Evolutionary conservation across 371 early-diverging fungal genomes (phyloP).

Genomic region (Haplosporangium sp.): DNA sequence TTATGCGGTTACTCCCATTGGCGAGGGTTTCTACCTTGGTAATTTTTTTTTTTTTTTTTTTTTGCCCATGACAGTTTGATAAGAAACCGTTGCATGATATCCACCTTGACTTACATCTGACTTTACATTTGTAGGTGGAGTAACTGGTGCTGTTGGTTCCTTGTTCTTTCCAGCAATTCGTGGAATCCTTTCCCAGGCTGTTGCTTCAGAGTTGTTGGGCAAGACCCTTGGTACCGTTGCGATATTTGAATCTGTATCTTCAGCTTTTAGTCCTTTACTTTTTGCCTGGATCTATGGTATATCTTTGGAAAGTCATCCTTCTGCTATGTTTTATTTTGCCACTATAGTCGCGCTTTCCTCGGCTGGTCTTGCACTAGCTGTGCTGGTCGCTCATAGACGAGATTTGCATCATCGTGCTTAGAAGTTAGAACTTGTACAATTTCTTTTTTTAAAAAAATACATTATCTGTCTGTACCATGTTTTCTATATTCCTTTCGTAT

Average conservation of each 20-base stretch:
- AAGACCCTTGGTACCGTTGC: conserved; percentile 31
- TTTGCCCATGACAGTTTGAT: background rate
- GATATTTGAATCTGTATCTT: conserved; percentile 34
- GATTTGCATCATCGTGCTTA: conserved; percentile 7
- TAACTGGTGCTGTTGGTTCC: conserved; percentile 31
- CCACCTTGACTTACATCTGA: too few species aligned
- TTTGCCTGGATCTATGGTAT: conserved; percentile 28
- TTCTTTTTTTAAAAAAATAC: too few species aligned
- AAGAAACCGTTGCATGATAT: too few species aligned
- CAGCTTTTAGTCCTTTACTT: conserved; percentile 15
- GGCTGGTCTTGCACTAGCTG: background rate
- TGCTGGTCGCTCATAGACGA: conserved; percentile 9
- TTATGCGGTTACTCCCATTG: conserved; percentile 17
- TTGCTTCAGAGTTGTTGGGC: conserved; percentile 28
- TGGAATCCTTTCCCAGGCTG: conserved; percentile 28
- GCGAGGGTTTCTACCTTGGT: conserved; percentile 41
- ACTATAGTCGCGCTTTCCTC: background rate
- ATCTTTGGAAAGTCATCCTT: conserved; percentile 17
- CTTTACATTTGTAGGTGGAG: conserved; percentile 15
- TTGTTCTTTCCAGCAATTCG: conserved; percentile 35
- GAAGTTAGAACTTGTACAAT: too few species aligned
- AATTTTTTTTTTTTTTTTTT: background rate
- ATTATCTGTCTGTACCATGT: too few species aligned
- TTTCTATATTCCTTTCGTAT: too few species aligned
- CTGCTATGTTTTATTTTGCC: conserved; percentile 22